Percentiles rank a stretch among this genome's conserved stretches.
Evolutionary conservation across 306 rosid species (phyloP).

Genomic region (Parietaria judaica): DNA sequence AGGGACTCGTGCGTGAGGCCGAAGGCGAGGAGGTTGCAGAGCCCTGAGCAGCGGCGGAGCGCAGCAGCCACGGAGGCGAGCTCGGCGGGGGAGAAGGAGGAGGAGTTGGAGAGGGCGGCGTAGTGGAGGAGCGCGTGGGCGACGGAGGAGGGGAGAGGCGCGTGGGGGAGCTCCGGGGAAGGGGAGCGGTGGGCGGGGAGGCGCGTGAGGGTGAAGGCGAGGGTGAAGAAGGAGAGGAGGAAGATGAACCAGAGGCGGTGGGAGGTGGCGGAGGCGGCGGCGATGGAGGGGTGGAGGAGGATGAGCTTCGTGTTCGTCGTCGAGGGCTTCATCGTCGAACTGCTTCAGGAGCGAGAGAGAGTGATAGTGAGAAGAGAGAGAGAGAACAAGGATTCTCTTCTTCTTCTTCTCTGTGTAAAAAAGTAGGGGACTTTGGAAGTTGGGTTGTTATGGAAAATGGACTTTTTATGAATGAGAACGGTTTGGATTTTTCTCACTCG

Average conservation of each 20-base stretch:
- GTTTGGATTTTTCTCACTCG: neutral
- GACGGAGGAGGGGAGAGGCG: conserved; percentile 46
- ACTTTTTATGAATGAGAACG: too few relatives aligned
- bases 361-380: too few relatives aligned
- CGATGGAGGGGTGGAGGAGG: conserved; percentile 50
- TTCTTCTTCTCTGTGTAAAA: too few relatives aligned
- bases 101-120: conserved; percentile 31
- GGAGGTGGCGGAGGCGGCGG: conserved; percentile 18
- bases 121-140: conserved; percentile 73
- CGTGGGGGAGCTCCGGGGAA: neutral
- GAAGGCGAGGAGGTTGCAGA: conserved; percentile 67
- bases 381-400: neutral
- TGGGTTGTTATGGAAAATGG: too few relatives aligned
- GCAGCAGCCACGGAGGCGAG: conserved; percentile 34
- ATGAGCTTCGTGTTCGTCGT: conserved; percentile 59
- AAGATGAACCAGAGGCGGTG: conserved; percentile 56
- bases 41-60: conserved; percentile 31
- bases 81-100: conserved; percentile 46
- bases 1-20: conserved; percentile 89
- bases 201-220: conserved; percentile 51
- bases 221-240: conserved; percentile 47
- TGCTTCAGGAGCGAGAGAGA: neutral
- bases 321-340: conserved; percentile 30
- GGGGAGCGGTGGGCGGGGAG: conserved; percentile 20
- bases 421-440: too few relatives aligned